Evolutionary conservation across 2,329 filamentous ascomycete species (phyloP).

Genomic region (Nigrospora osmanthi): DNA sequence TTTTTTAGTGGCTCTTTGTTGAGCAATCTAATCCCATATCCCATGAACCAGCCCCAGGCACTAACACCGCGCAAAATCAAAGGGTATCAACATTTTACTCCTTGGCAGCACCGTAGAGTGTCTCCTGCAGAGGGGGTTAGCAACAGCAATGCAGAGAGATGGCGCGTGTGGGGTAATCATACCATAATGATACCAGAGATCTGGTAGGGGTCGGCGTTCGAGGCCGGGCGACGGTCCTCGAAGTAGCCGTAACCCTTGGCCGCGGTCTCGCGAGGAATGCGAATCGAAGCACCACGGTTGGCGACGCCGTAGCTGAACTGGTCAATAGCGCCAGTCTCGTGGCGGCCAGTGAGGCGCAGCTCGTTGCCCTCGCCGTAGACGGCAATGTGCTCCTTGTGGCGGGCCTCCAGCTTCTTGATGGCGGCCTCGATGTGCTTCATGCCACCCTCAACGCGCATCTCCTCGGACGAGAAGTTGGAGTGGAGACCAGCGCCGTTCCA

Average conservation of each 20-base stretch:
- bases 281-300: constrained; percentile 90
- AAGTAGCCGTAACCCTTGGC: constrained; percentile 94
- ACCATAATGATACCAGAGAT: constrained; percentile 3
- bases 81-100: constrained; percentile 3
- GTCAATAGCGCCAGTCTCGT: constrained; percentile 93
- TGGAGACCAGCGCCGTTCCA: constrained; percentile 97
- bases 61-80: not conserved
- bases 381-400: constrained; percentile 78
- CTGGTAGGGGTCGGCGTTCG: constrained; percentile 3
- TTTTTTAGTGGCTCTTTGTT: no score
- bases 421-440: constrained; percentile 90
- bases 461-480: constrained; percentile 50
- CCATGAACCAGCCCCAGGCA: no score
- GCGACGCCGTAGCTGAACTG: constrained; percentile 90
- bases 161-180: not conserved
- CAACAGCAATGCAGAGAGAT: not conserved
- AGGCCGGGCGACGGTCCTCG: constrained; percentile 70
- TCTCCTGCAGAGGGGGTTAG: constrained; percentile 1
- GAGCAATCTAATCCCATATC: not conserved
- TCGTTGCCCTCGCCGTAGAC: constrained; percentile 97
- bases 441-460: constrained; percentile 84
- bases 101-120: constrained; percentile 3
- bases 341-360: constrained; percentile 80
- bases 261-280: constrained; percentile 79
- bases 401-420: constrained; percentile 74